Evolutionary conservation across 129 eudicot species (phyloP).

Genomic region (Arctium minus): DNA sequence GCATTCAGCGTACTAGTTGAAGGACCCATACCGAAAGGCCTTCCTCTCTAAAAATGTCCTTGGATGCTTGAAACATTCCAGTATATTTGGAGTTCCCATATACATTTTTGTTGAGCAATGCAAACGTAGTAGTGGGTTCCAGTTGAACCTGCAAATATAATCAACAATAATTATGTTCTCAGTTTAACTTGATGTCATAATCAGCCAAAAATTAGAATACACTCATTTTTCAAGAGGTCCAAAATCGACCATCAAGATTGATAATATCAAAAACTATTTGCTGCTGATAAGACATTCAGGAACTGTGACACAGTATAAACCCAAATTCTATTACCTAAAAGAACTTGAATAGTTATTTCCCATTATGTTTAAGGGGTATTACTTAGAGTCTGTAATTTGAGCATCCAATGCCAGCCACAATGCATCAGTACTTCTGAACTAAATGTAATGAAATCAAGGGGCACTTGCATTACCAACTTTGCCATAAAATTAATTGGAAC

Average conservation of each 20-base stretch:
- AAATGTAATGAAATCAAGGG: neutral
- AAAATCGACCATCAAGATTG: conserved; percentile 3
- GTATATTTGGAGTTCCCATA: conserved; percentile 73
- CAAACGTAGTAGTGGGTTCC: conserved; percentile 80
- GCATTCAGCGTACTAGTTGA: neutral
- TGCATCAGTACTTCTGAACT: neutral
- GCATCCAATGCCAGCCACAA: neutral
- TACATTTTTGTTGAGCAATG: conserved; percentile 49
- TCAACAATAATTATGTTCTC: neutral
- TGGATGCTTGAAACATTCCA: conserved; percentile 91
- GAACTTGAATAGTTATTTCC: neutral
- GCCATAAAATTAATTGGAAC: neutral
- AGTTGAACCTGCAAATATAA: conserved; percentile 69
- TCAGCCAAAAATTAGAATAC: conserved; percentile 1
- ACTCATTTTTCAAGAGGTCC: neutral
- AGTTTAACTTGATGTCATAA: conserved; percentile 9
- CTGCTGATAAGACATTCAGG: neutral
- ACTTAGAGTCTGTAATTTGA: neutral
- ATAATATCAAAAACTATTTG: neutral
- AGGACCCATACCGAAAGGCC: conserved; percentile 57
- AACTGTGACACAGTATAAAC: neutral
- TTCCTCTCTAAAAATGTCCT: conserved; percentile 87
- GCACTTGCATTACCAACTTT: neutral
- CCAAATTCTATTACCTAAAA: neutral
- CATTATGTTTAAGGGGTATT: neutral